Base-by-base conservation (phyloP, 2,329 filamentous ascomycete species). In the Ophiostoma triangulosporum region DNA sequence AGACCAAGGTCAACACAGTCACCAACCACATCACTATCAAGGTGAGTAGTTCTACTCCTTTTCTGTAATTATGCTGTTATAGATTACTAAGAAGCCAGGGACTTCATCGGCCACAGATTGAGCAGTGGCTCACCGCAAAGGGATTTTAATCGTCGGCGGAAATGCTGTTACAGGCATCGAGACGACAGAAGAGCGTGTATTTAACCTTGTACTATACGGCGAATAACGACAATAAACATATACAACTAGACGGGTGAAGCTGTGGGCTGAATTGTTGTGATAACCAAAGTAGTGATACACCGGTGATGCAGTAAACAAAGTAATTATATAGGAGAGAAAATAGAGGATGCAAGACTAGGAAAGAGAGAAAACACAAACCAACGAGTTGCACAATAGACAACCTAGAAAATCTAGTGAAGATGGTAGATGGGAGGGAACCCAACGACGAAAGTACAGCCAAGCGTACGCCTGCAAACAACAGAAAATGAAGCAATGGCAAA, bases 11-110 rank as follows among this genome's bases (percentile, higher is more conserved):
- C 45, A 79, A 79, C 59, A 70, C 70, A 20, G 69, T 83, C 50
- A 95, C 85, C 45, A 76, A 77, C 50, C 84, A 95, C 62, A 76
- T 97, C 51, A 71, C 84, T 57, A 72, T 95, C 58, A 88, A 83
- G 75, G 86, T 87, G 27, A 4, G 29, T 3, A 46, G 3, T 6
- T n/a, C 8, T 24, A 11, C 20, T n/a, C 4, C 15, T 22, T 27
- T 9, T n/a, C n/a, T 33, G 9, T 12, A 9, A 38, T 36, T 12
- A 22, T 32, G 14, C 45, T n/a, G n/a, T n/a, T n/a, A n/a, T n/a
- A 3, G 5, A 14, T 29, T 5, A 43, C 43, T 36, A 24, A 48
- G 14, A 35, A 31, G 2, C n/a, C 26, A 54, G 52, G 52, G 52
- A 6, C 38, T 50, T 4, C 52, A 50, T 29, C 32, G 29, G 31